Evolutionary conservation across 2,329 filamentous ascomycete species (phyloP).

Genomic region (Stemphylium beticola): DNA sequence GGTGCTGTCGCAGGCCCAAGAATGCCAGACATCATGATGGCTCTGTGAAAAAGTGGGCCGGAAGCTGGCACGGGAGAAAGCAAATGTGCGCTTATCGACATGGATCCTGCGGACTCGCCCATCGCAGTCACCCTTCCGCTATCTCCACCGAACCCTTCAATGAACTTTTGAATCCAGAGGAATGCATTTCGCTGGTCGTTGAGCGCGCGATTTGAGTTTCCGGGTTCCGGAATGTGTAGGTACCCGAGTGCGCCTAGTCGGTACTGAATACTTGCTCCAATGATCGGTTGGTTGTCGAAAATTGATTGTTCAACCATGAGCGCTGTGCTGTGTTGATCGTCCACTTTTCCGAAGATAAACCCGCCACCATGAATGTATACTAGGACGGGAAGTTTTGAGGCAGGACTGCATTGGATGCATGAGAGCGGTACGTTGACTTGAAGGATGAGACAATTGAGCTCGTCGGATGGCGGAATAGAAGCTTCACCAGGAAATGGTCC

Average conservation of each 20-base stretch:
- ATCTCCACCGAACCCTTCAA: constrained; percentile 47
- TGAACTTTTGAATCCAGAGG: constrained; percentile 45
- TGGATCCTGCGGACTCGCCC: constrained; percentile 56
- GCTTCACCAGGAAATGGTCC: constrained; percentile 21
- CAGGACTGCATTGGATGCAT: constrained; percentile 7
- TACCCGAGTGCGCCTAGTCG: constrained; percentile 35
- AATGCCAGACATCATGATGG: constrained; percentile 29
- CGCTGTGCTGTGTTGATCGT: constrained; percentile 32
- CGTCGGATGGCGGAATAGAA: constrained; percentile 4
- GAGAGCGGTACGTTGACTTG: constrained; percentile 33
- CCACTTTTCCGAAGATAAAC: constrained; percentile 49
- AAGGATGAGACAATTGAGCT: constrained; percentile 27
- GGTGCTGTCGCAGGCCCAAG: constrained; percentile 23
- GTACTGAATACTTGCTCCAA: constrained; percentile 32
- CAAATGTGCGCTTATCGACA: constrained; percentile 34
- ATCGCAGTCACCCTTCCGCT: constrained; percentile 41
- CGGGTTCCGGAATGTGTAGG: constrained; percentile 50
- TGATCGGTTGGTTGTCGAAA: constrained; percentile 20
- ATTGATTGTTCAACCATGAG: constrained; percentile 32
- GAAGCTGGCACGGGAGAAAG: constrained; percentile 14
- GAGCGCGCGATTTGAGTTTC: constrained; percentile 34
- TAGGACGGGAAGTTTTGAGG: constrained; percentile 53
- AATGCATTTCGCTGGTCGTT: constrained; percentile 45
- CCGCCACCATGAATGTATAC: constrained; percentile 62
- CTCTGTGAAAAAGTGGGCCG: constrained; percentile 28